Conservation (phyloP, 345 rosid genomes). For the Toxicodendron radicans region DNA sequence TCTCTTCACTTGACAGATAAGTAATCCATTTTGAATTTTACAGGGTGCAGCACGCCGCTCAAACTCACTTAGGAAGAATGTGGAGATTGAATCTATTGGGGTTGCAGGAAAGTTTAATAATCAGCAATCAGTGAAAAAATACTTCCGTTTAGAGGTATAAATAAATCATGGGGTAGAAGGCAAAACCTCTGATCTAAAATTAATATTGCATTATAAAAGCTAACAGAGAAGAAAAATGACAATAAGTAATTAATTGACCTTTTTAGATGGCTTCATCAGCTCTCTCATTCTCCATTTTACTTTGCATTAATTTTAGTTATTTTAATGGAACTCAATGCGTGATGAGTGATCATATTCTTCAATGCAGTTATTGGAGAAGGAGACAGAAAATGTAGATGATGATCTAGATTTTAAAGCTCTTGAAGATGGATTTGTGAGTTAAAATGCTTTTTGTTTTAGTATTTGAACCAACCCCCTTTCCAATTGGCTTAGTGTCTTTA, state of each 20-base stretch:
- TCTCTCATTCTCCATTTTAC: neutral
- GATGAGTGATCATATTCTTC: neutral
- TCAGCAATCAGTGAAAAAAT: conserved; percentile 36
- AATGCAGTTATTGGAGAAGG: conserved; percentile 29
- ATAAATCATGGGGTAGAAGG: neutral
- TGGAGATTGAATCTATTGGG: conserved; percentile 50
- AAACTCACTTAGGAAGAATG: conserved; percentile 44
- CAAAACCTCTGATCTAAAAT: neutral
- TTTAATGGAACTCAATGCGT: neutral
- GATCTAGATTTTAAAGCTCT: conserved; percentile 38
- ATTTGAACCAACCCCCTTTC: neutral
- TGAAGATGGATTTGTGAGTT: conserved; percentile 50
- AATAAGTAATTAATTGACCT: neutral
- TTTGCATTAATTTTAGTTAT: neutral
- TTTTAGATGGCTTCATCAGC: neutral
- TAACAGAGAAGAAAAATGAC: neutral
- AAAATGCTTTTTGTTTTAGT: neutral
- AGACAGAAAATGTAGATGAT: conserved; percentile 31
- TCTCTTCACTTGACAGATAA: neutral
- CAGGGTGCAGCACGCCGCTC: conserved; percentile 64
- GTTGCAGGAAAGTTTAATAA: conserved; percentile 37
- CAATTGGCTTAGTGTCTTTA: neutral
- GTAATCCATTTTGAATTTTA: neutral
- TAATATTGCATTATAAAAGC: neutral
- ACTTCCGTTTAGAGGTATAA: conserved; percentile 43